These are phyloP conservation scores for Lipomyces spencermartinsiae DNA, from an alignment of 805 yeast species.

Conservation along the genomic window DNA sequence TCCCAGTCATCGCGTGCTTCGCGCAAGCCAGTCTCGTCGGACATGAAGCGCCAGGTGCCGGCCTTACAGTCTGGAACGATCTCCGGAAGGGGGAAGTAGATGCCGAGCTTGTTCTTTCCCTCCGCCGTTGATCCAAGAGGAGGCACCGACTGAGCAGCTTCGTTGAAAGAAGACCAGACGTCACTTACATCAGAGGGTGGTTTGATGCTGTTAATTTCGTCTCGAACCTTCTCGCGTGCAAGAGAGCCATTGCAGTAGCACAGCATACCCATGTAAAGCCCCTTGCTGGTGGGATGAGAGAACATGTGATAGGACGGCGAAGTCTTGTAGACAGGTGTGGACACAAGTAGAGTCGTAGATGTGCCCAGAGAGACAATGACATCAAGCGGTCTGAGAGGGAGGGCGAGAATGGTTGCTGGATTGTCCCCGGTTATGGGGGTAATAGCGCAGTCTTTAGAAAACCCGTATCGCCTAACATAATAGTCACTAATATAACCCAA, in stretches of 20 bases:
- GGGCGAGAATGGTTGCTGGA: constrained; percentile 81
- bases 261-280: constrained; percentile 90
- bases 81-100: constrained; percentile 89
- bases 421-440: constrained; percentile 90
- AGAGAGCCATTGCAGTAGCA: constrained; percentile 91
- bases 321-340: constrained; percentile 78
- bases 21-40: constrained; percentile 22
- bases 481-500: constrained; percentile 64
- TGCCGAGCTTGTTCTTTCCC: constrained; percentile 59
- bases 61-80: constrained; percentile 83
- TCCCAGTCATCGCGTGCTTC: constrained; percentile 33
- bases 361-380: constrained; percentile 85
- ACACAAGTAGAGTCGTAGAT: constrained; percentile 83
- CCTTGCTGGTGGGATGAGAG: constrained; percentile 80
- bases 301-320: constrained; percentile 84
- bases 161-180: constrained; percentile 44
- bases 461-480: constrained; percentile 69
- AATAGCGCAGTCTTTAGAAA: constrained; percentile 58
- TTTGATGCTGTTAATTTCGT: constrained; percentile 59
- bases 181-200: constrained; percentile 41
- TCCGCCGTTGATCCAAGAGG: constrained; percentile 24
- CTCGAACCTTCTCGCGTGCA: constrained; percentile 79
- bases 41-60: constrained; percentile 59
- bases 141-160: constrained; percentile 31
- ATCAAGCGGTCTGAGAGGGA: constrained; percentile 79